Evolutionary conservation across 2,329 filamentous ascomycete genomes (phyloP), one percentile per base, ranked within the genome.

Genomic region (Torrubiellomyces zombiae): DNA sequence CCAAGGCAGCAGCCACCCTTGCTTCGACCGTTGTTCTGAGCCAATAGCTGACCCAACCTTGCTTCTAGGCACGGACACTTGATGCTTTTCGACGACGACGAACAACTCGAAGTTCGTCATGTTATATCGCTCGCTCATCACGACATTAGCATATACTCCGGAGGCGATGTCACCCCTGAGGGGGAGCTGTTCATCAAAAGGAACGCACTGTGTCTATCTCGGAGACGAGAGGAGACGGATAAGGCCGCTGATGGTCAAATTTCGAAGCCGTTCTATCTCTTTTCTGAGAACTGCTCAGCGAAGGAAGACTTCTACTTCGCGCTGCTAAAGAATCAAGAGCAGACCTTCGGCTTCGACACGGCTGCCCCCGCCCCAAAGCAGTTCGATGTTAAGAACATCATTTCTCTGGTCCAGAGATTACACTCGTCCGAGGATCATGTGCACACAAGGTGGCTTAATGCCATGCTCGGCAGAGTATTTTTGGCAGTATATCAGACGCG

Each of bases 241-340:
- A 38, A 61, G 15, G 54, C 61, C 3, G 62, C 67, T 4, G 69
- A 74, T 33, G 55, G 48, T 18, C 59, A 58, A 17, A 43, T 65
- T 3, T 74, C 80, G 6, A 85, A 80, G 37, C 83, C 89, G 0
- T 95, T 94, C 53, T 95, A 75, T 43, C 60, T 98, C 4, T 98
- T 95, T 50, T 91, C 81, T 0, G 83, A 95, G 37, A 93, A 91
- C 42, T 81, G 81, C 46, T 93, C 85, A 0, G 82, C 89, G 23
- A 98, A 98, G 49, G 89, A 98, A 50, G 89, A 98, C 46, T 95
- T 98, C 51, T 98, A 98, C 48, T 86, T 93, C 50, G 79, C 86
- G 9, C 60, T 98, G 38, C 59, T 98, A 19, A 73, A 75, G 39
- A 91, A 85, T 34, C 79, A 92, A 44, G 75, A 83, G 37, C 72